phyloP scores from a whole-genome alignment of 2,329 filamentous ascomycete genomes.

The Hypoxylon sp. region DNA sequence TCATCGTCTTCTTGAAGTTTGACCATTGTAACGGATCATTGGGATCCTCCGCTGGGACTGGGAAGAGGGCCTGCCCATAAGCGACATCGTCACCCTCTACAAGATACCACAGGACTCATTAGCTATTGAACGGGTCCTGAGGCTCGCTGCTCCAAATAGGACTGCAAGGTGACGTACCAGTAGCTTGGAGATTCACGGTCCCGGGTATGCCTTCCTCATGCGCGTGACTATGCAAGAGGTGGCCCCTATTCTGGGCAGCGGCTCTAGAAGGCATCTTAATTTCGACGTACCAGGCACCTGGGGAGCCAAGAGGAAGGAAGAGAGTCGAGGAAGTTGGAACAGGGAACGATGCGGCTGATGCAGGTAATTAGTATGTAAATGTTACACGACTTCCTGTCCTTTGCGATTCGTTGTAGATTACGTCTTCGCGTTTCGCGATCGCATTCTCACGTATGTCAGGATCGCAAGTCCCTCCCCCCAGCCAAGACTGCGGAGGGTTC shows the following conservation, averaged over 20 bases:
- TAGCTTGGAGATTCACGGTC: conserved; percentile 50
- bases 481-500: conserved; percentile 36
- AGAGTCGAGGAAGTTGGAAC: conserved; percentile 4
- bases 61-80: conserved; percentile 51
- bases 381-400: conserved; percentile 16
- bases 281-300: conserved; percentile 1
- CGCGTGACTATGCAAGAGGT: conserved; percentile 52
- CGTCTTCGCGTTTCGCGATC: conserved; percentile 15
- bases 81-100: conserved; percentile 52
- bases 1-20: conserved; percentile 69
- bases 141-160: background rate
- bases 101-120: conserved; percentile 2
- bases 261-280: conserved; percentile 41
- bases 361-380: conserved; percentile 21
- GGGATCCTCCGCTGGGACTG: conserved; percentile 52
- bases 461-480: conserved; percentile 7
- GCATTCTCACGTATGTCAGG: conserved; percentile 21
- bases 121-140: background rate
- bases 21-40: conserved; percentile 62
- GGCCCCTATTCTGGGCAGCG: conserved; percentile 30
- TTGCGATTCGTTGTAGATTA: conserved; percentile 16
- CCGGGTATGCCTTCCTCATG: conserved; percentile 52
- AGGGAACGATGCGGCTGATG: conserved; percentile 26
- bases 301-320: conserved; percentile 30
- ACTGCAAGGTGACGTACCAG: conserved; percentile 42